Evolutionary conservation across 805 yeast genomes (phyloP), one percentile per base, ranked within the genome.

Genomic region (Hanseniaspora lindneri): DNA sequence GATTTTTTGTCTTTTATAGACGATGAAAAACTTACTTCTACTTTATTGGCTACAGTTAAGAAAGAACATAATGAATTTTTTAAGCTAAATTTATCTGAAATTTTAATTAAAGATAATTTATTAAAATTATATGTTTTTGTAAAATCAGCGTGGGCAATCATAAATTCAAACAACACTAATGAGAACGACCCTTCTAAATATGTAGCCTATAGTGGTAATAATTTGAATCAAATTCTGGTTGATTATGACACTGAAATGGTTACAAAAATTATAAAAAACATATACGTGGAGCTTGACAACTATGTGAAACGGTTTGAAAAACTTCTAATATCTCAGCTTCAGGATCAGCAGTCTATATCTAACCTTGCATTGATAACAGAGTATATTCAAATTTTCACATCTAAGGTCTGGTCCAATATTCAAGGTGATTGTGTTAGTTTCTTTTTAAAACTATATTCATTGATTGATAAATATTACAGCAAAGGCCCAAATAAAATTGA

Each of bases 91-190:
- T 80, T 77, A 60, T 70, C 77, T 11, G 60, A 59, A n/a, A 56
- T 55, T n/a, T 61, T 79, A 14, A 59, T 77, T 36, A 62, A 66
- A 49, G 69, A 78, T 40, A 69, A 77, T 21, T 69, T 86, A 56
- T 89, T 92, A 0, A 81, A 80, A 56, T 56, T 87, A 43, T 66
- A 76, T 14, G 77, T 75, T 24, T 80, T 83, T 59, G 74, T 86
- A 2, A 70, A 71, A 35, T 83, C 79, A 30, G 75, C 79, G 36
- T 81, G 79, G 51, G 70, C 73, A 2, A 60, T 78, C 11, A 60
- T 68, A 3, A 36, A 39, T 21, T 32, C 41, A 16, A 60, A 69
- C 53, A 60, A 5, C 51, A 51, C 2, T 51, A 56, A 8, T 54
- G 46, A 51, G 3, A 64, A 70, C 17, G 71, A 71, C 51, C 78